phyloP scores from a whole-genome alignment of 228 moss, liverwort and hornwort species.

The Sphagnum magellanicum region DNA sequence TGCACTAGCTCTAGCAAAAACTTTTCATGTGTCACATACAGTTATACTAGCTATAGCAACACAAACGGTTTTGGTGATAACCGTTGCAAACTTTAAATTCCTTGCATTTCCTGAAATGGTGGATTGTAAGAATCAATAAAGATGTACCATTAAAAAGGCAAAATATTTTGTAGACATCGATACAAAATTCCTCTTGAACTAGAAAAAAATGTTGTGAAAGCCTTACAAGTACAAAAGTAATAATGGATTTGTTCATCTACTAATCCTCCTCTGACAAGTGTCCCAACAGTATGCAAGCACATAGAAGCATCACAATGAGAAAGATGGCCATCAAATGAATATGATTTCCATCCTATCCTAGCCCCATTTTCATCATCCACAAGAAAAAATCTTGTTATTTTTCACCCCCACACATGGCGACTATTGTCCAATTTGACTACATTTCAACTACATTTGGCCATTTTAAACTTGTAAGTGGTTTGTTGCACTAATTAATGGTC shows the following conservation, averaged over 20 bases:
- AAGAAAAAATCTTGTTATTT: too few relatives aligned
- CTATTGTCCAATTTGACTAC: too few relatives aligned
- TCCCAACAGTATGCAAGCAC: constrained; percentile 37
- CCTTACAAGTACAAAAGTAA: constrained; percentile 33
- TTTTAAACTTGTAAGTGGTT: too few relatives aligned
- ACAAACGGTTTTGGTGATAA: constrained; percentile 58
- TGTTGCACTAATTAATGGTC: too few relatives aligned
- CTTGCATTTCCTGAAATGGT: constrained; percentile 55
- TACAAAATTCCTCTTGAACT: too few relatives aligned
- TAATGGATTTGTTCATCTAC: constrained; percentile 32
- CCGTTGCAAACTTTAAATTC: constrained; percentile 59
- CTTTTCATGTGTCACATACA: too few relatives aligned
- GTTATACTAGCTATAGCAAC: constrained; percentile 54
- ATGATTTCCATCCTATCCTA: constrained; percentile 19
- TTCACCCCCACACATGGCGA: too few relatives aligned
- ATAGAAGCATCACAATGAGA: constrained; percentile 31
- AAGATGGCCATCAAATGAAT: constrained; percentile 32
- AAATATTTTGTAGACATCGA: too few relatives aligned
- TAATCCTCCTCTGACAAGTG: constrained; percentile 31
- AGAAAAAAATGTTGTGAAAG: too few relatives aligned
- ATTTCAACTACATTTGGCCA: too few relatives aligned
- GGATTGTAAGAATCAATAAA: constrained; percentile 20
- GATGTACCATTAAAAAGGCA: too few relatives aligned
- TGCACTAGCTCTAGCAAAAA: too few relatives aligned
- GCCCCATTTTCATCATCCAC: constrained; percentile 17